A percentile compares a stretch with the other conserved stretches of the same genome.
These are phyloP conservation scores for Malassezia globosa DNA, from an alignment of 1,284 basidiomycete genomes.

Conservation along the genomic window DNA sequence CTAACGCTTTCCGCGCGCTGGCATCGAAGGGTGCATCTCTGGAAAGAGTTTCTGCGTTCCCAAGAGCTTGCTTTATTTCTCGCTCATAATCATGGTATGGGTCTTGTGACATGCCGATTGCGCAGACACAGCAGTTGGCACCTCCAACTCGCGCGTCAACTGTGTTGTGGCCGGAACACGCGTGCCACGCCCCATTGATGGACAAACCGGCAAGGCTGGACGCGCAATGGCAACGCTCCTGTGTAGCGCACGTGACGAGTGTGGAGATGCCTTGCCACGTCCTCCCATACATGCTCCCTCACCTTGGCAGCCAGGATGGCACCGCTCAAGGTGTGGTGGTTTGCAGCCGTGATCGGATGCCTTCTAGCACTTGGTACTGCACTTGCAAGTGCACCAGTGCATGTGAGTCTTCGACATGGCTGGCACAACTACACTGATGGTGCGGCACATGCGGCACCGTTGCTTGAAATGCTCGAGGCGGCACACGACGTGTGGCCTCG, in stretches of 20 bases:
- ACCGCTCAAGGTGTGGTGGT: not conserved
- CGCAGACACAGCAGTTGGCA: too few species aligned
- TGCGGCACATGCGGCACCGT: constrained; percentile 51
- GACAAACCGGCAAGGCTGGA: too few species aligned
- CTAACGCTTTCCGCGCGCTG: constrained; percentile 23
- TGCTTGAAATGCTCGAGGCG: constrained; percentile 73
- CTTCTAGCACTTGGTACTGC: not conserved
- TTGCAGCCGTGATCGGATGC: not conserved
- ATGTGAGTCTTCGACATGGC: constrained; percentile 8
- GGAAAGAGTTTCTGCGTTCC: not conserved
- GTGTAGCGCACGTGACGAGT: too few species aligned
- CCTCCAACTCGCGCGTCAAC: too few species aligned
- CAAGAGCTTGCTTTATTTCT: constrained; percentile 31
- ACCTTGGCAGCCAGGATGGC: not conserved
- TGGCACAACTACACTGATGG: constrained; percentile 2
- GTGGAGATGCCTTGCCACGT: not conserved
- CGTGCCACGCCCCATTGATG: too few species aligned
- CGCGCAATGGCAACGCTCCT: too few species aligned
- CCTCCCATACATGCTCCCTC: not conserved
- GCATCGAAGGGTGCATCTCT: not conserved
- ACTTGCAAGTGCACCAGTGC: constrained; percentile 1
- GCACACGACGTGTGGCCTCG: constrained; percentile 19
- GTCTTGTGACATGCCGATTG: constrained; percentile 30
- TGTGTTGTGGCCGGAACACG: too few species aligned
- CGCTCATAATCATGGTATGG: constrained; percentile 42